Evolutionary conservation across 345 rosid species (phyloP).

Genomic region (Toxicodendron radicans): DNA sequence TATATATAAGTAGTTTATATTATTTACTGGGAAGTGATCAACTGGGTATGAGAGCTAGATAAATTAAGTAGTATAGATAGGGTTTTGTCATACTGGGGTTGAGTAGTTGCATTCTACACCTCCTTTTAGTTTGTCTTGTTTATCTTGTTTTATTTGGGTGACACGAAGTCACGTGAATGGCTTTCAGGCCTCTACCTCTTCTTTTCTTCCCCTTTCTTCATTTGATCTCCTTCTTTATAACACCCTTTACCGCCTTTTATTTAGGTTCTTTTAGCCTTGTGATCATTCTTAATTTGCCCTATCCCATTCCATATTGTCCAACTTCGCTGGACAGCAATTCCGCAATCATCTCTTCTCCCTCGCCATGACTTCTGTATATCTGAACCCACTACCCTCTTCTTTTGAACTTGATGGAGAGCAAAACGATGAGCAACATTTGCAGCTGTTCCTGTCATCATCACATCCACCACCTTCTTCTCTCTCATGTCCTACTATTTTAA

Average conservation of each 20-base stretch:
- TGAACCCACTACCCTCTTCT: constrained; percentile 29
- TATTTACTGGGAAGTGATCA: neutral
- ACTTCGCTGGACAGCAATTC: constrained; percentile 13
- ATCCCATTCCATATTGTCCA: constrained; percentile 7
- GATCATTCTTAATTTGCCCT: constrained; percentile 5
- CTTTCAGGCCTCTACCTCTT: constrained; percentile 30
- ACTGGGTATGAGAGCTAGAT: neutral
- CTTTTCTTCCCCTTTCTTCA: neutral
- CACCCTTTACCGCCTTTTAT: neutral
- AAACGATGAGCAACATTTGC: constrained; percentile 32
- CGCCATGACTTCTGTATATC: constrained; percentile 37
- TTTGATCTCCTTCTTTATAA: neutral
- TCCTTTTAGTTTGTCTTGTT: constrained; percentile 43
- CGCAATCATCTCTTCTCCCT: constrained; percentile 7
- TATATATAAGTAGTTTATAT: neutral
- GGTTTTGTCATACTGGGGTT: constrained; percentile 37
- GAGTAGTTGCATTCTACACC: constrained; percentile 45
- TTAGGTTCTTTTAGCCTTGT: constrained; percentile 11
- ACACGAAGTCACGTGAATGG: constrained; percentile 52
- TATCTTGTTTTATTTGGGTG: constrained; percentile 32
- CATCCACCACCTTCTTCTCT: constrained; percentile 23
- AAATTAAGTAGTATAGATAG: constrained; percentile 19
- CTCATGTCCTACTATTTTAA: constrained; percentile 19
- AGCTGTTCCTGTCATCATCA: constrained; percentile 33
- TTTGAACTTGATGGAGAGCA: constrained; percentile 25